A percentile compares a stretch with the other conserved stretches of the same genome.
Evolutionary conservation across 2,329 filamentous ascomycete genomes (phyloP).

Genomic region (Trichoderma aggressivum): DNA sequence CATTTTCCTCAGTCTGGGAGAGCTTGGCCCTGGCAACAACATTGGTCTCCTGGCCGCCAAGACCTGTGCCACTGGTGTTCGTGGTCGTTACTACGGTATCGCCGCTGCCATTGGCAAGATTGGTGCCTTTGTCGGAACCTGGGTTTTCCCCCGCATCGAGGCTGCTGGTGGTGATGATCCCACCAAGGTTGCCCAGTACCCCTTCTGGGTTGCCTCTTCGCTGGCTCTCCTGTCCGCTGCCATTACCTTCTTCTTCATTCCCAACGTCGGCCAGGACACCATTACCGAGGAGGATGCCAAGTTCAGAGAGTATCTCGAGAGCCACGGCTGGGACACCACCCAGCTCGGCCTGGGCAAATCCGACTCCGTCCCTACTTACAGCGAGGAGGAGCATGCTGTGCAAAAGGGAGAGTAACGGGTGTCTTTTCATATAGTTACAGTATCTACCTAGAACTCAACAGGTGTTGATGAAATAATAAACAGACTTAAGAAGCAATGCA

Average conservation of each 20-base stretch:
- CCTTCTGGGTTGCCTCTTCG: constrained; percentile 79
- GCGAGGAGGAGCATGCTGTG: constrained; percentile 10
- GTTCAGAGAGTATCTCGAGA: constrained; percentile 71
- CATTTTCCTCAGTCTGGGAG: constrained; percentile 38
- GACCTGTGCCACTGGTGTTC: constrained; percentile 82
- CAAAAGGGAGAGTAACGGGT: constrained; percentile 3
- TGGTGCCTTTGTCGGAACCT: constrained; percentile 81
- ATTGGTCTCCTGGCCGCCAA: constrained; percentile 85
- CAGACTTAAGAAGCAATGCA: not conserved
- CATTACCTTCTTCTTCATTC: constrained; percentile 60
- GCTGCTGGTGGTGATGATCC: constrained; percentile 53
- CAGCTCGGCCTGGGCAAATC: constrained; percentile 44
- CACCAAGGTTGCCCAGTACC: constrained; percentile 69
- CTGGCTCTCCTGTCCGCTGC: constrained; percentile 72
- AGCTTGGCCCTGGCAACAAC: constrained; percentile 82
- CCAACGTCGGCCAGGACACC: constrained; percentile 79
- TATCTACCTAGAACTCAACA: not conserved
- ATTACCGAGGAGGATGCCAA: constrained; percentile 72
- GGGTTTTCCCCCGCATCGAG: constrained; percentile 72
- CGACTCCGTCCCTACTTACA: constrained; percentile 5
- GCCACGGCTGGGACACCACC: constrained; percentile 70
- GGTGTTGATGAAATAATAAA: not conserved
- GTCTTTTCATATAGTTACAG: not conserved
- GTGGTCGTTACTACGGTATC: constrained; percentile 69
- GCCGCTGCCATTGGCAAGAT: constrained; percentile 73